These are phyloP conservation scores for Globisporangium paroecandrum DNA, from an alignment of 352 stramenopile genomes.

Conservation along the genomic window DNA sequence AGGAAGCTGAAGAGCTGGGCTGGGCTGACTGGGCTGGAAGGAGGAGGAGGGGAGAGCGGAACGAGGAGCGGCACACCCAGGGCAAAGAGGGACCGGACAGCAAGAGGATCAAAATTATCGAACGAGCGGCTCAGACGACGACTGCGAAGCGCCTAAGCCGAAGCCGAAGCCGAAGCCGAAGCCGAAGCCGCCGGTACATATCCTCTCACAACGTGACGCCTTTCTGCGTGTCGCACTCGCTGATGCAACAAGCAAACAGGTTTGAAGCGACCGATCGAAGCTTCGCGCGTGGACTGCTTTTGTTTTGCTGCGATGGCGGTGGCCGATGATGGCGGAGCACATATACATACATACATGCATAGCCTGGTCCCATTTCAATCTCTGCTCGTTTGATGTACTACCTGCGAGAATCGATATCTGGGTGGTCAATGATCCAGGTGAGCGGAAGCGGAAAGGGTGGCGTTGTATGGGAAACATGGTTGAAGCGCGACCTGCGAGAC, in stretches of 20 bases:
- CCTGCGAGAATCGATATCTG: background rate
- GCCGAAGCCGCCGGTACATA: conserved; percentile 1
- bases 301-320: background rate
- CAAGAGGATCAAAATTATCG: conserved; percentile 5
- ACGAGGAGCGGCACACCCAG: background rate
- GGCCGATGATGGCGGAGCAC: background rate
- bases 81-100: background rate
- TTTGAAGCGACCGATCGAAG: conserved; percentile 1
- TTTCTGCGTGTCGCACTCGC: conserved; percentile 2
- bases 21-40: background rate
- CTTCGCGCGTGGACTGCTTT: background rate
- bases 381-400: background rate
- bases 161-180: too few relatives aligned
- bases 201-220: conserved; percentile 9
- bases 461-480: background rate
- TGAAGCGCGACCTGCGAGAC: background rate
- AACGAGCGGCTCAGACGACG: conserved; percentile 7
- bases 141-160: background rate
- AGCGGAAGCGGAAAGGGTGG: background rate
- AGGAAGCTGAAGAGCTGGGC: background rate
- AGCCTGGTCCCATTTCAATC: background rate
- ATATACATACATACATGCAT: background rate
- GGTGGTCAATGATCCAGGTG: background rate
- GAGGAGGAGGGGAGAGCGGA: background rate
- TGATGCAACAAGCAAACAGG: background rate